Evolutionary conservation across 1,139 yeast genomes (phyloP).

Genomic region (Pichia sp.): DNA sequence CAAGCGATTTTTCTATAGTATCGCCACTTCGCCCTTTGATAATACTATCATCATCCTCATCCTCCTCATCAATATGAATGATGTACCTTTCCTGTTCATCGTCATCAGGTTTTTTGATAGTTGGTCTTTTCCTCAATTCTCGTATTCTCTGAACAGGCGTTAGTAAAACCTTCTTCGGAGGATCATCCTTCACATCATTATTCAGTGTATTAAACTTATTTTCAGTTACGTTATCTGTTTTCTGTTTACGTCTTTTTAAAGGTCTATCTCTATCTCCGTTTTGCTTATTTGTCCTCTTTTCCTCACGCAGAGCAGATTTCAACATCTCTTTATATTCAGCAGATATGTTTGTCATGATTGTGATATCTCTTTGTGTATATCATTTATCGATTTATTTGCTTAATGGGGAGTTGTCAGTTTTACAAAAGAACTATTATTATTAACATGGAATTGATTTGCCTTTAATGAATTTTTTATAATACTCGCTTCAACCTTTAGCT

Average conservation of each 20-base stretch:
- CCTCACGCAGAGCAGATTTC: slow-evolving; percentile 11
- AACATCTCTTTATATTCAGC: slow-evolving; percentile 12
- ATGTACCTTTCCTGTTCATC: slow-evolving; percentile 5
- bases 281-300: not conserved
- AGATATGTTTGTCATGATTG: slow-evolving; percentile 7
- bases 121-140: slow-evolving; percentile 4
- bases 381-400: not conserved
- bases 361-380: not conserved
- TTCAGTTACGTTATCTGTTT: not conserved
- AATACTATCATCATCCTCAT: not conserved
- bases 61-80: slow-evolving; percentile 5
- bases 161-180: not conserved
- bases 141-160: slow-evolving; percentile 7
- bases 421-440: no score
- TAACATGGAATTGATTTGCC: no score
- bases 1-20: not conserved
- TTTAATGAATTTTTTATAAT: no score
- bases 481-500: no score
- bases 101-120: not conserved
- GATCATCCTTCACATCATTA: not conserved
- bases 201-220: not conserved
- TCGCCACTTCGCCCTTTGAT: not conserved
- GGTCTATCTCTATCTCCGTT: slow-evolving; percentile 1
- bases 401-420: no score
- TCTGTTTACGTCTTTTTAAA: slow-evolving; percentile 2